phyloP scores from a whole-genome alignment of 345 rosid species.

The Reutealis trisperma region DNA sequence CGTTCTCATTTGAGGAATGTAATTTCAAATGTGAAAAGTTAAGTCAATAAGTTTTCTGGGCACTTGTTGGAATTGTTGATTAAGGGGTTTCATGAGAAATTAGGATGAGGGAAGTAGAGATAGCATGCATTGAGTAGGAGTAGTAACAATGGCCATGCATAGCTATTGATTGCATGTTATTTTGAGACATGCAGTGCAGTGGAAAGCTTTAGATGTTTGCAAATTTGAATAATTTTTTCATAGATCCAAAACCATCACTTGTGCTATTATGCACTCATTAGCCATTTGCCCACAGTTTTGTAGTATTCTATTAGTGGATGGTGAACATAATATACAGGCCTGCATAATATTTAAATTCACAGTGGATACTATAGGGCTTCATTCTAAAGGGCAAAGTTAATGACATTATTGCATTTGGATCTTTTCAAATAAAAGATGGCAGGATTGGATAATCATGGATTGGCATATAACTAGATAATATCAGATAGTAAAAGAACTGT shows the following conservation, averaged over 20 bases:
- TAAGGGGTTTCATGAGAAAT: background rate
- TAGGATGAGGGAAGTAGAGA: background rate
- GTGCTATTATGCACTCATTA: background rate
- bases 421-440: background rate
- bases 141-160: background rate
- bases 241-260: background rate
- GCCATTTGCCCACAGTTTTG: background rate
- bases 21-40: too few species aligned
- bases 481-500: background rate
- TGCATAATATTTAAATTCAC: background rate
- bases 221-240: background rate
- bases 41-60: background rate
- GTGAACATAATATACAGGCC: background rate
- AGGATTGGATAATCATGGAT: background rate
- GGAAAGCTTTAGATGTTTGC: background rate
- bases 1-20: background rate
- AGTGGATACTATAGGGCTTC: background rate
- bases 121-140: background rate
- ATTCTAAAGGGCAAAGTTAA: background rate
- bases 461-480: background rate
- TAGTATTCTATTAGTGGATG: background rate
- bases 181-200: background rate
- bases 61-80: background rate
- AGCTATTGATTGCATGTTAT: background rate
- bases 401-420: background rate